phyloP scores from a whole-genome alignment of 257 asterid species.

The Solanum sejunctum region DNA sequence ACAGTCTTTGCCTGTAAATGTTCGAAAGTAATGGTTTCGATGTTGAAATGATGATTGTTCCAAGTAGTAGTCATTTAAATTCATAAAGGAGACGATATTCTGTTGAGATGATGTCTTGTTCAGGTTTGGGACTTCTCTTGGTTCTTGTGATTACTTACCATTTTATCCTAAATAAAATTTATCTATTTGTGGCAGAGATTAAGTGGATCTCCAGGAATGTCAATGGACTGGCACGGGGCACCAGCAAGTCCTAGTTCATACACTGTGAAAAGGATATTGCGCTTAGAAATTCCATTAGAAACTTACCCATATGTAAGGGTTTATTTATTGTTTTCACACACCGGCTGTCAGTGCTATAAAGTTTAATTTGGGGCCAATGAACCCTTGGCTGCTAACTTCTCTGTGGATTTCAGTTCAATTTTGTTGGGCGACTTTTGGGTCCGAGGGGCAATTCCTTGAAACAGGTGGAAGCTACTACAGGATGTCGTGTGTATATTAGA shows the following conservation, averaged over 20 bases:
- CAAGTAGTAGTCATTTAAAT: background rate
- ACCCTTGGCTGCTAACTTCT: background rate
- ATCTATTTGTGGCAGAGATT: conserved; percentile 43
- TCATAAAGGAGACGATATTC: background rate
- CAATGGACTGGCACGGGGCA: conserved; percentile 99
- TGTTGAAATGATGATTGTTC: background rate
- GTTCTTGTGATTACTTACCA: background rate
- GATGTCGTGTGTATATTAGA: conserved; percentile 94
- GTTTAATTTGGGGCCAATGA: background rate
- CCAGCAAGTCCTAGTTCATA: conserved; percentile 97
- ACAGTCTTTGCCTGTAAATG: background rate
- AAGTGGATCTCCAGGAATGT: conserved; percentile 79
- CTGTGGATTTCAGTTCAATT: conserved; percentile 59
- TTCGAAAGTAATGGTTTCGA: background rate
- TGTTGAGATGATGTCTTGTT: background rate
- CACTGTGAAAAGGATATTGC: conserved; percentile 82
- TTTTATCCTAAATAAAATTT: background rate
- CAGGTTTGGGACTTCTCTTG: background rate
- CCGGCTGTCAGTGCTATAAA: background rate
- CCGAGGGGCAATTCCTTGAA: conserved; percentile 97
- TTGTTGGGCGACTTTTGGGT: conserved; percentile 94
- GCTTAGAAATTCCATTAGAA: conserved; percentile 91
- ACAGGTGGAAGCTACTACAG: conserved; percentile 91
- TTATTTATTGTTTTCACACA: background rate
- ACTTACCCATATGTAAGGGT: conserved; percentile 71